A percentile compares a stretch with the other conserved stretches of the same genome.
phyloP scores from a whole-genome alignment of 176 grass and related monocot species.

The Miscanthus lutarioriparius region DNA sequence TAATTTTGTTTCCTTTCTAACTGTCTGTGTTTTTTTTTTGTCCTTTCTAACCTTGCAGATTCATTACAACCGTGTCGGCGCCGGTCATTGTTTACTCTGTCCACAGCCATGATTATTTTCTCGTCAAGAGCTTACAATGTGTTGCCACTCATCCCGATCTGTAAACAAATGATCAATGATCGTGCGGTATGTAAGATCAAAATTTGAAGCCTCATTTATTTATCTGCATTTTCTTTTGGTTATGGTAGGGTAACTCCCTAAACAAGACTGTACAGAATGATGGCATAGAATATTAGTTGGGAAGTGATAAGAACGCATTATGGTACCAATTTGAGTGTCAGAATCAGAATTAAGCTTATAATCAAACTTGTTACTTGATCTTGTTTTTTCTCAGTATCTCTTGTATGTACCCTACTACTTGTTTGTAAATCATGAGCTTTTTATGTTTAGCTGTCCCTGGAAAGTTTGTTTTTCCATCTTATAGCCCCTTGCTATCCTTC shows the following conservation, averaged over 20 bases:
- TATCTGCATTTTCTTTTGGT: constrained; percentile 23
- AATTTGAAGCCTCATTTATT: constrained; percentile 8
- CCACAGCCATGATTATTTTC: constrained; percentile 96
- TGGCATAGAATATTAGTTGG: constrained; percentile 6
- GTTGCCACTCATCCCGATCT: constrained; percentile 74
- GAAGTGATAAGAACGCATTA: constrained; percentile 7
- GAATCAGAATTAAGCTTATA: constrained; percentile 11
- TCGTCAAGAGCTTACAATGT: constrained; percentile 89
- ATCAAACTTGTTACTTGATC: background rate
- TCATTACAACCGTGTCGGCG: constrained; percentile 68
- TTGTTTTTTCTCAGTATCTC: background rate
- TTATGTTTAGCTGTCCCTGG: background rate
- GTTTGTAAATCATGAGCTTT: constrained; percentile 9
- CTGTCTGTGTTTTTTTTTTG: background rate
- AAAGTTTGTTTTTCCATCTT: constrained; percentile 14
- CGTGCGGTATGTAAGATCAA: constrained; percentile 60
- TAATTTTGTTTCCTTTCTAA: constrained; percentile 3
- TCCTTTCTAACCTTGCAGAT: constrained; percentile 56
- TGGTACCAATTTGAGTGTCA: constrained; percentile 4
- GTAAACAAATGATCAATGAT: constrained; percentile 75
- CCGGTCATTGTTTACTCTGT: constrained; percentile 78
- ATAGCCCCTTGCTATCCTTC: constrained; percentile 4
- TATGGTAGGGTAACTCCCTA: constrained; percentile 26
- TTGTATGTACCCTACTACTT: background rate
- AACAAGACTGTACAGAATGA: constrained; percentile 25